Evolutionary conservation across 495 filamentous ascomycete genomes (phyloP), one percentile per base, ranked within the genome.

Genomic region (Penicillium coprophilum): DNA sequence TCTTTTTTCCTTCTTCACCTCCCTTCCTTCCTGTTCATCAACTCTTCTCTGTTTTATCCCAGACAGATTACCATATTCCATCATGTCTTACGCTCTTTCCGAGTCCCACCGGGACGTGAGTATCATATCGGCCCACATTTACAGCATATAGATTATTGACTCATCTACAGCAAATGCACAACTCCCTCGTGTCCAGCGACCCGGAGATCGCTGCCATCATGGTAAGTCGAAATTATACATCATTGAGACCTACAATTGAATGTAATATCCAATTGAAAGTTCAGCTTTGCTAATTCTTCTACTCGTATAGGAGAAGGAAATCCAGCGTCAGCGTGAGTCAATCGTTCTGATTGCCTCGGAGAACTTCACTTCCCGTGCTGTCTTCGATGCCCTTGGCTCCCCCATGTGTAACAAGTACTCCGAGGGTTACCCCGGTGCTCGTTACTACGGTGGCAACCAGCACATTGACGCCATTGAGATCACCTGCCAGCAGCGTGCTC

Each of bases 331-430:
- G 80, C 87, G 92, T 65, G 92, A 97, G 81, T 97, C 92, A 61
- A 91, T 99, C 78, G 90, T 97, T 70, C 85, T 99, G 74, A 99
- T 99, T 67, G 95, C 94, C 24, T 99, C 94, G 27, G 94, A 99
- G 77, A 99, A 99, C 77, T 97, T 99, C 75, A 97, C 94, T 28
- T 97, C 94, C 41, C 91, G 95, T 71, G 91, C 94, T 38, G 95
- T 99, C 20, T 85, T 99, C 46, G 91, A 97, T 81, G 92, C 93
- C 19, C 79, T 99, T 56, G 94, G 94, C 54, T 96, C 92, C 73
- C 89, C 94, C 50, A 99, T 99, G 94, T 95, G 94, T 79, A 99
- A 99, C 85, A 99, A 99, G 81, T 99, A 99, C 84, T 96, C 91
- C 4, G 94, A 99, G 80, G 94, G 94, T 64, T 96, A 96, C 77